Conservation (phyloP, 129 eudicot species). For the Logfia minima region DNA sequence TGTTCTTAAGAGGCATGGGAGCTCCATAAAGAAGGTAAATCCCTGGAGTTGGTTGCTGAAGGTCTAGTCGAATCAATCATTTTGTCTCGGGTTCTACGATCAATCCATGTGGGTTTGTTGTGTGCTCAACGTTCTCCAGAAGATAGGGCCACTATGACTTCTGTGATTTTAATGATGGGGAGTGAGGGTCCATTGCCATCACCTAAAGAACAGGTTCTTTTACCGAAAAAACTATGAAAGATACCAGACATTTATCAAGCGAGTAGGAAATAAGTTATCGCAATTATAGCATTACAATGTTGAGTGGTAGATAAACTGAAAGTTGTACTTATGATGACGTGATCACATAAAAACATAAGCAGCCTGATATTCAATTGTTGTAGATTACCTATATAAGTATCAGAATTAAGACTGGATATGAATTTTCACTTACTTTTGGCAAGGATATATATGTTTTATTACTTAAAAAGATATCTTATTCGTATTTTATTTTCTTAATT, state of each 20-base stretch:
- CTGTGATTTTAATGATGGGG: conserved; percentile 36
- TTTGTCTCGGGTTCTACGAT: conserved; percentile 19
- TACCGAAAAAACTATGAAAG: conserved; percentile 5
- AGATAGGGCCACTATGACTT: conserved; percentile 38
- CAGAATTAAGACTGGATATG: too few relatives aligned
- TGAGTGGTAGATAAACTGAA: conserved; percentile 29
- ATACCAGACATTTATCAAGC: conserved; percentile 21
- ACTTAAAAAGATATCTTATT: too few relatives aligned
- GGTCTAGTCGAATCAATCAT: conserved; percentile 2
- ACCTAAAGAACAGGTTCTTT: conserved; percentile 38
- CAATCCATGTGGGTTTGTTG: conserved; percentile 29
- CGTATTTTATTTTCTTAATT: too few relatives aligned
- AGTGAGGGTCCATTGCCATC: conserved; percentile 30
- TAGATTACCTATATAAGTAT: too few relatives aligned
- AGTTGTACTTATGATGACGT: too few relatives aligned
- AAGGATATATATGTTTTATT: too few relatives aligned
- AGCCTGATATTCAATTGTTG: too few relatives aligned
- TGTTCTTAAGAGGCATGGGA: conserved; percentile 39
- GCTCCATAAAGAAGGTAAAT: conserved; percentile 30
- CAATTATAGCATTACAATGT: conserved; percentile 35
- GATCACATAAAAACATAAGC: too few relatives aligned
- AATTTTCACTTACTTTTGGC: too few relatives aligned
- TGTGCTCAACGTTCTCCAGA: conserved; percentile 32
- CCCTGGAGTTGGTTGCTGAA: conserved; percentile 26
- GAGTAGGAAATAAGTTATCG: conserved; percentile 26